Base-by-base conservation (phyloP, 306 rosid species). In the Senna tora region DNA sequence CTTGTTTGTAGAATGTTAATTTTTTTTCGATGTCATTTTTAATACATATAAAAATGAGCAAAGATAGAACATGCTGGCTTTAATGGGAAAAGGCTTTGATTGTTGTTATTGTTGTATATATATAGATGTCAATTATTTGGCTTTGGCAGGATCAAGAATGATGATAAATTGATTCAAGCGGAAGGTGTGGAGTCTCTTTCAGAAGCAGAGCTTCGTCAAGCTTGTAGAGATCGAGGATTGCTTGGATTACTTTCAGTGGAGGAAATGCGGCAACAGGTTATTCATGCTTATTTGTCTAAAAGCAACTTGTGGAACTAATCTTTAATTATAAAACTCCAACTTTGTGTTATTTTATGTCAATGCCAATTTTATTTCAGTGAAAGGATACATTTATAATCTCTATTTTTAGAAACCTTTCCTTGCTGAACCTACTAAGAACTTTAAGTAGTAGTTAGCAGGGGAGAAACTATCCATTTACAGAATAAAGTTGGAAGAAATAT, bases 101-200 rank as follows among this genome's bases (percentile, higher is more conserved):
- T n/a, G n/a, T n/a, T n/a, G n/a, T n/a, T n/a, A n/a, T n/a, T n/a
- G n/a, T n/a, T n/a, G n/a, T n/a, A n/a, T n/a, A n/a, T n/a, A 25
- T 25, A 25, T 25, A 72, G 16, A 12, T 71, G 28, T 73, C 47
- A 73, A 51, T 45, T 61, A 55, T 74, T 75, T 80, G 56, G 69
- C 76, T 67, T 22, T 85, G 38, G 69, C 76, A 92, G 97, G 86
- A 92, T 92, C 80, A 92, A 92, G 82, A 81, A 78, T 11, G 97
- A 89, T 74, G 97, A 92, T 81, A 87, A 63, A 75, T 42, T 89
- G 84, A 87, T 92, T 80, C 89, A 86, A 77, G 81, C 79, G 2
- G 97, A 92, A 81, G 97, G 96, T 80, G 55, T 89, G 34, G 96
- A 87, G 75, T 84, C 97, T 73, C 92, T 92, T 65, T 84, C 97